phyloP scores from a whole-genome alignment of 83 land plant genomes.

The Picea abies region DNA sequence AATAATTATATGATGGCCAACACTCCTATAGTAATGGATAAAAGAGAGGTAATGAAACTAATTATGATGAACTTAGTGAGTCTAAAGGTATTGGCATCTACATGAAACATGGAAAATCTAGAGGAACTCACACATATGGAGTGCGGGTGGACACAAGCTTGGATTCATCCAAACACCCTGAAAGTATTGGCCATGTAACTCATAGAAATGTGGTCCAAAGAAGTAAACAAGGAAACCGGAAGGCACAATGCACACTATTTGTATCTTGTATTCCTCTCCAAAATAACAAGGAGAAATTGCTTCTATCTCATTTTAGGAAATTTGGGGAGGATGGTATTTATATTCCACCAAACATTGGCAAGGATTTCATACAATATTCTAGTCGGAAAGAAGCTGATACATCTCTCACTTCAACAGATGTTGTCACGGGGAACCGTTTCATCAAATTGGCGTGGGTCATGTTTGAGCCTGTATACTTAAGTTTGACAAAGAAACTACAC shows the following conservation, averaged over 20 bases:
- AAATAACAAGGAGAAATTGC: constrained; percentile 63
- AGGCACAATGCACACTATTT: constrained; percentile 84
- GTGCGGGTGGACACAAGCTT: neutral
- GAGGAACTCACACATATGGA: neutral
- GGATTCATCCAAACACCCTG: neutral
- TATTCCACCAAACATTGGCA: constrained; percentile 70
- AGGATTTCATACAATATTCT: constrained; percentile 90
- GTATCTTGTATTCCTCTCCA: constrained; percentile 79
- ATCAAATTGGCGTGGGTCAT: too few species aligned
- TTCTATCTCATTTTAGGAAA: constrained; percentile 82
- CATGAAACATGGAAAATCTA: neutral
- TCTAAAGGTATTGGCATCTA: neutral
- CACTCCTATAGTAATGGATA: neutral
- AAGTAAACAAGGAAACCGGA: constrained; percentile 22
- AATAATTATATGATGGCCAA: neutral
- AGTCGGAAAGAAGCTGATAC: too few species aligned
- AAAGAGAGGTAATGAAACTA: neutral
- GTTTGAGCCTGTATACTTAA: neutral
- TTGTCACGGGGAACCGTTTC: too few species aligned
- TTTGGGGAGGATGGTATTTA: constrained; percentile 91
- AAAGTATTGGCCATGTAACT: neutral
- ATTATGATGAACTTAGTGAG: neutral
- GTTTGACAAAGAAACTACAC: neutral
- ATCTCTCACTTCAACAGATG: too few species aligned
- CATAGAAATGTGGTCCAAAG: neutral